Conservation (phyloP, 2,329 filamentous ascomycete species). For the Penicillium sp. region DNA sequence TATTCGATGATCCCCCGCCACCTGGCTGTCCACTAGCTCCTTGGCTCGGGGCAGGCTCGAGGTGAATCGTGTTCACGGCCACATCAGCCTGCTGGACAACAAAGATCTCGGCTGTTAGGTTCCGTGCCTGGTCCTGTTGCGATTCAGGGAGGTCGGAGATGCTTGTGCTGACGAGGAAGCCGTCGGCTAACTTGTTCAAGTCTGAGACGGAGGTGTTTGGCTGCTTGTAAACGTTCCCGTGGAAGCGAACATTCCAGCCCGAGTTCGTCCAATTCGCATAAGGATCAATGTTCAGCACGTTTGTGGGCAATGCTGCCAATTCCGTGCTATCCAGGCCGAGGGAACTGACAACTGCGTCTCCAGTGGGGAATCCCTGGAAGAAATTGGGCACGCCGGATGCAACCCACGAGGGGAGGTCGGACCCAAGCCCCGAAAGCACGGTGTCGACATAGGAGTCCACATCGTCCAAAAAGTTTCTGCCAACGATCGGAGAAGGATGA, state of each 20-base stretch:
- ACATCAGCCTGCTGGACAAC: slow-evolving; percentile 67
- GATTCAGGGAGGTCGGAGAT: slow-evolving; percentile 59
- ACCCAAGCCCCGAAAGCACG: slow-evolving; percentile 13
- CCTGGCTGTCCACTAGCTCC: slow-evolving; percentile 42
- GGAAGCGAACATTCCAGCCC: slow-evolving; percentile 74
- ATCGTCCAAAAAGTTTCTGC: slow-evolving; percentile 5
- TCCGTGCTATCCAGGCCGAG: slow-evolving; percentile 16
- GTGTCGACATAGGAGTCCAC: slow-evolving; percentile 3
- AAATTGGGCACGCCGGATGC: slow-evolving; percentile 24
- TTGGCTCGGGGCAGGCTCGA: slow-evolving; percentile 61
- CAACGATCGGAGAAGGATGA: slow-evolving; percentile 11
- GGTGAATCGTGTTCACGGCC: slow-evolving; percentile 27
- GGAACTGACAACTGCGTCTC: slow-evolving; percentile 21
- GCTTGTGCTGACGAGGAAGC: slow-evolving; percentile 66
- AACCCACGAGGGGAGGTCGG: slow-evolving; percentile 20
- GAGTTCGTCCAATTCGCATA: slow-evolving; percentile 78
- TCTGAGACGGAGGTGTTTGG: slow-evolving; percentile 65
- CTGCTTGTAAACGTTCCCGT: slow-evolving; percentile 79
- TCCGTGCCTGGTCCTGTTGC: slow-evolving; percentile 67
- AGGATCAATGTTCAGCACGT: slow-evolving; percentile 23
- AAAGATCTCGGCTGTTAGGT: slow-evolving; percentile 70
- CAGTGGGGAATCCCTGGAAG: slow-evolving; percentile 24
- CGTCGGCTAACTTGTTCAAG: slow-evolving; percentile 67
- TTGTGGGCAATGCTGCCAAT: slow-evolving; percentile 19
- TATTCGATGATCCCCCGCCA: slow-evolving; percentile 23